A percentile compares a stretch with the other conserved stretches of the same genome.
Conservation (phyloP, 306 rosid genomes). For the Biancaea sappan region DNA sequence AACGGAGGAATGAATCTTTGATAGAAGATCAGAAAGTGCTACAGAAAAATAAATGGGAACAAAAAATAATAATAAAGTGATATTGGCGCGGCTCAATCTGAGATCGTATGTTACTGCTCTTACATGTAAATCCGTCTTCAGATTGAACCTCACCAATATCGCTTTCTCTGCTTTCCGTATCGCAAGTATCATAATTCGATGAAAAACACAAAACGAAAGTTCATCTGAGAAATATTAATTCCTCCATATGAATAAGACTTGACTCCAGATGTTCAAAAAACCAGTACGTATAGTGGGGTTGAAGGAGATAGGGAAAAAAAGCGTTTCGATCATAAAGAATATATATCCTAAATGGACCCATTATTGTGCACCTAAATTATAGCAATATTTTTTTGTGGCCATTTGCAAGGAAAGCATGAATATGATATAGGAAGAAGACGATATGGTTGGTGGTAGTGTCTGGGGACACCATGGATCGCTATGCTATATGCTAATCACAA, state of each 20-base stretch:
- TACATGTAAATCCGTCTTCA: constrained; percentile 82
- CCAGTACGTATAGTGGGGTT: neutral
- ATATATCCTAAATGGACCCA: constrained; percentile 61
- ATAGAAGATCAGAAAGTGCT: constrained; percentile 7
- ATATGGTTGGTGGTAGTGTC: constrained; percentile 48
- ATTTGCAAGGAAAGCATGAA: constrained; percentile 42
- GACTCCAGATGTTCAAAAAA: constrained; percentile 30
- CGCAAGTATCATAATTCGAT: constrained; percentile 27
- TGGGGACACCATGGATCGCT: constrained; percentile 33
- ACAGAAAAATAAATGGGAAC: neutral
- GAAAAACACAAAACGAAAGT: constrained; percentile 17
- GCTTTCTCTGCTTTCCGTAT: constrained; percentile 60
- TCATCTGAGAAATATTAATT: constrained; percentile 1
- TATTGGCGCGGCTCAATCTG: constrained; percentile 99
- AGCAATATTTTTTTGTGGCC: too few species aligned
- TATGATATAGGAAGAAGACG: constrained; percentile 45
- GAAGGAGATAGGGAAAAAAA: constrained; percentile 46
- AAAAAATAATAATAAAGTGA: constrained; percentile 67
- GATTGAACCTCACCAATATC: constrained; percentile 99
- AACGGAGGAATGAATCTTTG: constrained; percentile 15
- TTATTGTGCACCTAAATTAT: constrained; percentile 38
- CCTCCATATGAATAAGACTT: constrained; percentile 33
- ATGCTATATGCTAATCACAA: constrained; percentile 38
- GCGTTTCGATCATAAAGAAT: constrained; percentile 48
- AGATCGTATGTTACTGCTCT: constrained; percentile 75